phyloP scores from a whole-genome alignment of 2,329 filamentous ascomycete genomes.

The Hypoxylon sp. region DNA sequence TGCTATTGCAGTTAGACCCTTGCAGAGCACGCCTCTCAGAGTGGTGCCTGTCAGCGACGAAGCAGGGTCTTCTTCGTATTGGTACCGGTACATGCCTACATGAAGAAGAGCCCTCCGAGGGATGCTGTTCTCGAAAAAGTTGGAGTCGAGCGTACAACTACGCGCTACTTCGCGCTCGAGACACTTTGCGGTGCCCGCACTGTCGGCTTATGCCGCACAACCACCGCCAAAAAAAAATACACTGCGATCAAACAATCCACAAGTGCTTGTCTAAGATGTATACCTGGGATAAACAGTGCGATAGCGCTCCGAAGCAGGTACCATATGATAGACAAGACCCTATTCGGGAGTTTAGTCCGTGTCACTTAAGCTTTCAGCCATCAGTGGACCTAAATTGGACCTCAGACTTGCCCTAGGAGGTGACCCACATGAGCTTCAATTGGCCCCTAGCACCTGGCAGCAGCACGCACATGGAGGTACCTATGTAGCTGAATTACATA shows the following conservation, averaged over 20 bases:
- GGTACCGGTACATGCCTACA: constrained; percentile 26
- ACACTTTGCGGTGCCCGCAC: constrained; percentile 17
- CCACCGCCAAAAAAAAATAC: no score
- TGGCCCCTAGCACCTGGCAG: constrained; percentile 3
- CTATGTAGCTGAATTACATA: background rate
- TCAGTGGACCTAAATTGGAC: constrained; percentile 1
- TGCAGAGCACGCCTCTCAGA: constrained; percentile 28
- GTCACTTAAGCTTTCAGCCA: constrained; percentile 7
- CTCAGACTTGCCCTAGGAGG: constrained; percentile 14
- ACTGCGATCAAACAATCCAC: background rate
- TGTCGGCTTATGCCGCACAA: constrained; percentile 33
- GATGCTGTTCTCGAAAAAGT: constrained; percentile 18
- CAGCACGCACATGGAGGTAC: background rate
- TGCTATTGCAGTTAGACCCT: constrained; percentile 35
- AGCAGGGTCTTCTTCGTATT: constrained; percentile 19
- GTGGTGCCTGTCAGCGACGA: constrained; percentile 33
- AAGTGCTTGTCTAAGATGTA: constrained; percentile 2
- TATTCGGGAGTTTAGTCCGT: constrained; percentile 19
- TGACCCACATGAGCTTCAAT: constrained; percentile 38
- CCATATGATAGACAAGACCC: constrained; percentile 11
- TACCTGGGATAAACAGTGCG: background rate
- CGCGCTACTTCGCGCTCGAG: constrained; percentile 13
- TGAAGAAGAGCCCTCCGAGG: background rate
- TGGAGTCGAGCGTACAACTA: constrained; percentile 13
- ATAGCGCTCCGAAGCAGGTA: constrained; percentile 3